Base-by-base conservation (phyloP, 2,329 filamentous ascomycete species). In the Diaporthe ampelina region DNA sequence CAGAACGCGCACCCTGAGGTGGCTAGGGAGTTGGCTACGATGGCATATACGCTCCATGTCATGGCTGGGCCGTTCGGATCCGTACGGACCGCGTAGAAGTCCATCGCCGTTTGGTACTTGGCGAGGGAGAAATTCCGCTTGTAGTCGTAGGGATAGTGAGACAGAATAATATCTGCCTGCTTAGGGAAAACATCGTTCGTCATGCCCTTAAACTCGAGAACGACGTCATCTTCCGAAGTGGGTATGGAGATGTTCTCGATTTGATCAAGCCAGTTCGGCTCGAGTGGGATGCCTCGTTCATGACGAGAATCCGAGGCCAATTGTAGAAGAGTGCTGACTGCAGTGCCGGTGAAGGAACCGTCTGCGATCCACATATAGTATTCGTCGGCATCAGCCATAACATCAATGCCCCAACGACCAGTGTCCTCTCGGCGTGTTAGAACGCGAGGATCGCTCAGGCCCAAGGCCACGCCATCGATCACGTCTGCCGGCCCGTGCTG, bases 31-130 rank as follows among this genome's bases (percentile, higher is more conserved):
- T 91, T 92, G 37, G 92, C 91, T 13, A 91, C 89, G 67, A 94
- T 90, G 74, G 90, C 90, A 81, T 93, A 93, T 19, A 93, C 91
- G 17, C 91, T 90, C 81, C 91, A 94, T 0, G 92, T 94, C 93
- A 94, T 94, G 9, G 90, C 92, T 0, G 92, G 93, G 0, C 93
- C 92, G 76, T 93, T 88, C 0, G 88, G 83, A 21, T 79, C 80
- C 17, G 79, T 79, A n/a, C 79, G 79, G 65, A 78, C 84, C 83
- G 78, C 68, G 70, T 80, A 81, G 52, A 67, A 75, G 74, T 76
- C 74, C 67, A 74, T 74, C 21, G 77, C 76, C 72, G 74, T 21
- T 84, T 50, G 91, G 80, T 73, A 73, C 61, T 73, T 73, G 26
- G 50, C 59, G 29, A 73, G 71, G 9, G 71, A 68, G 71, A 73